Evolutionary conservation across 225 moss, liverwort and hornwort species (phyloP).

Genomic region (Lunularia cruciata): DNA sequence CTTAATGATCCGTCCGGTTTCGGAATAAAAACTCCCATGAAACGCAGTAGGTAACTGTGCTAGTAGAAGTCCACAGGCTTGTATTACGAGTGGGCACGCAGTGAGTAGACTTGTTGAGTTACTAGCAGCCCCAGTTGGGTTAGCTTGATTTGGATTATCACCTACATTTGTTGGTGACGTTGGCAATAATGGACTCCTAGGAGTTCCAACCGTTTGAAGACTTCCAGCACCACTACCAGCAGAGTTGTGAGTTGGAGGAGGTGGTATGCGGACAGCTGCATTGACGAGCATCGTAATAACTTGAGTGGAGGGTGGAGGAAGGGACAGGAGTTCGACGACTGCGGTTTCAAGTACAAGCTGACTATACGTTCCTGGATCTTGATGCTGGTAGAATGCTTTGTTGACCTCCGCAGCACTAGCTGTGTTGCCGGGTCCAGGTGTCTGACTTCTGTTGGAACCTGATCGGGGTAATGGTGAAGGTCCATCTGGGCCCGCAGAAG

Average conservation of each 20-base stretch:
- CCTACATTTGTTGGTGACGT: conserved; percentile 55
- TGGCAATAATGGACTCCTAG: conserved; percentile 70
- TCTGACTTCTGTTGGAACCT: conserved; percentile 53
- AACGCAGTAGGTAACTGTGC: conserved; percentile 87
- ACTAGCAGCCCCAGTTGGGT: conserved; percentile 31
- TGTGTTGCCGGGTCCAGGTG: conserved; percentile 36
- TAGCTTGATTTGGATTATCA: conserved; percentile 50
- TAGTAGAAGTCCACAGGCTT: conserved; percentile 92
- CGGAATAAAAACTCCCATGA: conserved; percentile 68
- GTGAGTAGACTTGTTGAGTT: conserved; percentile 41
- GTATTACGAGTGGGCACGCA: conserved; percentile 71
- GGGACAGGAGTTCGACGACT: conserved; percentile 79
- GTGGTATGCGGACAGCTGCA: conserved; percentile 75
- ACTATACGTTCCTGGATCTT: conserved; percentile 90
- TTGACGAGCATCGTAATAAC: conserved; percentile 86
- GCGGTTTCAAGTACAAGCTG: conserved; percentile 94
- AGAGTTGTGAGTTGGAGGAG: conserved; percentile 46
- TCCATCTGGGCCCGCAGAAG: conserved; percentile 45
- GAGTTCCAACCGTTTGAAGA: conserved; percentile 39
- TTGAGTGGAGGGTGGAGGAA: conserved; percentile 78
- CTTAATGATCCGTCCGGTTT: conserved; percentile 80
- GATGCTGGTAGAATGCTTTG: conserved; percentile 84
- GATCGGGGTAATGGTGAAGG: conserved; percentile 54
- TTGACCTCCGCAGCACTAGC: conserved; percentile 50
- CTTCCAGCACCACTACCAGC: background rate